Conservation (phyloP, 805 yeast species). For the Candida coquimbonensis region DNA sequence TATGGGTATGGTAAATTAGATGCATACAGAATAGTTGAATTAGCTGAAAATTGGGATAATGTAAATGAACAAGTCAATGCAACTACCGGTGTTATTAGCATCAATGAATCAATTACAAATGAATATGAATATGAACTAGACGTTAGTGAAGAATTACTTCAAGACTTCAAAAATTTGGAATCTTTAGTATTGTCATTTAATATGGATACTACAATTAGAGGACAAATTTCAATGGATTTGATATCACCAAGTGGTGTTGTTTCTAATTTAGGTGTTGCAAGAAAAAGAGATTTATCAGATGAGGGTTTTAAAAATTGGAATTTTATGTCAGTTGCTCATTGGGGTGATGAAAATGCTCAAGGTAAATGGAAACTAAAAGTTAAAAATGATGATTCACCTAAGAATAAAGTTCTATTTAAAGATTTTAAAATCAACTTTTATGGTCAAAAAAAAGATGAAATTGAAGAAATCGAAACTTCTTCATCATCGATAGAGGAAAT, state of each 20-base stretch:
- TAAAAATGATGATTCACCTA: slow-evolving; percentile 30
- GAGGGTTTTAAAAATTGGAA: slow-evolving; percentile 78
- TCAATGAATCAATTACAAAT: slow-evolving; percentile 18
- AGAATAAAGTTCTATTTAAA: slow-evolving; percentile 36
- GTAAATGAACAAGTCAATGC: slow-evolving; percentile 93
- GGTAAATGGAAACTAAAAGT: slow-evolving; percentile 84
- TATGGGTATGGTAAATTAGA: slow-evolving; percentile 93
- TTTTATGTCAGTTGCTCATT: slow-evolving; percentile 95
- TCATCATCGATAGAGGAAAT: slow-evolving; percentile 4
- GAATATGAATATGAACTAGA: slow-evolving; percentile 31
- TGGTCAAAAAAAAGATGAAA: slow-evolving; percentile 58
- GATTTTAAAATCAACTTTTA: slow-evolving; percentile 76
- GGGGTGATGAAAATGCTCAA: slow-evolving; percentile 82
- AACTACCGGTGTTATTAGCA: slow-evolving; percentile 27
- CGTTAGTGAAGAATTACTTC: slow-evolving; percentile 43
- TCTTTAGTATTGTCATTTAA: slow-evolving; percentile 81
- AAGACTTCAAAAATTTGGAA: slow-evolving; percentile 67
- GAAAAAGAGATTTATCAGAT: slow-evolving; percentile 49
- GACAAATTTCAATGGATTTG: slow-evolving; percentile 58
- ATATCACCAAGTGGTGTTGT: slow-evolving; percentile 69
- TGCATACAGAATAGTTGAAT: slow-evolving; percentile 64
- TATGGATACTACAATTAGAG: slow-evolving; percentile 58
- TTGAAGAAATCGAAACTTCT: background rate
- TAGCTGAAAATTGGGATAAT: slow-evolving; percentile 68
- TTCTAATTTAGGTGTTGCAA: slow-evolving; percentile 65